Conservation (phyloP, 768 basidiomycete genomes). For the Tylopilus felleus region DNA sequence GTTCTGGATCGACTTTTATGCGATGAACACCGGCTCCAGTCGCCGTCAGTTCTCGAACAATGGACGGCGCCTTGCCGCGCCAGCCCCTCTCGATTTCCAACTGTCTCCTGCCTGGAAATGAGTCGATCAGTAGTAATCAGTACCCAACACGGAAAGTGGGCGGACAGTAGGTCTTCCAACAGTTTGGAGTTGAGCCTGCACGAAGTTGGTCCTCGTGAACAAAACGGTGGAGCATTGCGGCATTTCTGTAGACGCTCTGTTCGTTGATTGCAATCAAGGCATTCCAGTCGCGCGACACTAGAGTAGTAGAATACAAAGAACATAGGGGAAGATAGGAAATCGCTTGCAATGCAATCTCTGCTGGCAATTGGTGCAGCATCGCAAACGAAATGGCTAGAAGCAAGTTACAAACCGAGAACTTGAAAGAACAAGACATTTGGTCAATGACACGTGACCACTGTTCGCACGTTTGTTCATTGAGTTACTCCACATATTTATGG, state of each 20-base stretch:
- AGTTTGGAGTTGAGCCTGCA: conserved; percentile 29
- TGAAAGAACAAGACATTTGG: neutral
- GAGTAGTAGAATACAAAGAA: conserved; percentile 35
- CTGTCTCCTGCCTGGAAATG: conserved; percentile 43
- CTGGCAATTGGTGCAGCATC: conserved; percentile 47
- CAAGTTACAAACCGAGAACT: neutral
- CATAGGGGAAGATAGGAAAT: conserved; percentile 49
- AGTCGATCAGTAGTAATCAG: conserved; percentile 10
- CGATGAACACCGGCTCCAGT: conserved; percentile 53
- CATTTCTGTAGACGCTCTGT: conserved; percentile 52
- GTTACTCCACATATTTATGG: no score
- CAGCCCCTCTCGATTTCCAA: conserved; percentile 48
- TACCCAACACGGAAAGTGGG: neutral
- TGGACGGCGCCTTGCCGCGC: conserved; percentile 48
- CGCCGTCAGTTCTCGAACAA: conserved; percentile 31
- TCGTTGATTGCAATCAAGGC: conserved; percentile 47
- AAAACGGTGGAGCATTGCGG: conserved; percentile 51
- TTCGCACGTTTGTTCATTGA: no score
- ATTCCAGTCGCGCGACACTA: conserved; percentile 46
- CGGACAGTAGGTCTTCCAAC: conserved; percentile 64
- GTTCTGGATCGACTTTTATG: conserved; percentile 70
- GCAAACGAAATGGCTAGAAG: neutral
- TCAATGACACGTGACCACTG: conserved; percentile 3
- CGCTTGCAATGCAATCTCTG: conserved; percentile 53
- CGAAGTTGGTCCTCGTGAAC: conserved; percentile 34